Percentiles rank a stretch among this genome's conserved stretches.
These are phyloP conservation scores for Protomyces inundatus DNA, from an alignment of 1,139 yeast genomes.

Conservation along the genomic window DNA sequence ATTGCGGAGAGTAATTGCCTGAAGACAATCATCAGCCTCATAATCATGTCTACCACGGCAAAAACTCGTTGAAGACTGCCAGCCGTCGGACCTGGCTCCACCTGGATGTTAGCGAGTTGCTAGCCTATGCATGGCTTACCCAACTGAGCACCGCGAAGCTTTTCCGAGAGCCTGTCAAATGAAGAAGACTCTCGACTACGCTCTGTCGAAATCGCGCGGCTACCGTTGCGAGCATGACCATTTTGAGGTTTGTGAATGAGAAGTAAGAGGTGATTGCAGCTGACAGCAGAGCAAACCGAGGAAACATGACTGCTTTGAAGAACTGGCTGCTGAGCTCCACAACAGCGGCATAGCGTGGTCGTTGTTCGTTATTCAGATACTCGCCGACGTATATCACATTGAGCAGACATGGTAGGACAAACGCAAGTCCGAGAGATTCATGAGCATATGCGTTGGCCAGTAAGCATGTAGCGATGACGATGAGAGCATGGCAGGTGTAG, in stretches of 20 bases:
- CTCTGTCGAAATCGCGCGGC: not conserved
- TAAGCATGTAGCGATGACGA: not conserved
- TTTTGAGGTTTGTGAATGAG: not conserved
- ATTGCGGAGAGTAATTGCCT: too few relatives aligned
- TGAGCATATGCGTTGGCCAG: not conserved
- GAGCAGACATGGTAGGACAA: not conserved
- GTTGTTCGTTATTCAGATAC: not conserved
- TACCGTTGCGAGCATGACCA: not conserved
- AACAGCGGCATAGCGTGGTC: not conserved
- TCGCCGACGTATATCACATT: slow-evolving; percentile 6
- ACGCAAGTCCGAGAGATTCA: not conserved
- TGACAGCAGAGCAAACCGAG: not conserved
- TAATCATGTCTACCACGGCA: too few relatives aligned
- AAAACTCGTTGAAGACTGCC: too few relatives aligned
- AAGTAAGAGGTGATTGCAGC: slow-evolving; percentile 13
- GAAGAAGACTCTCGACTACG: not conserved
- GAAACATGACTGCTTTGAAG: slow-evolving; percentile 3
- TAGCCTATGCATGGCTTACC: not conserved
- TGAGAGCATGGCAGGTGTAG: not conserved
- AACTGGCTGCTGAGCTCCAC: not conserved
- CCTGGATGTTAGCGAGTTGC: too few relatives aligned
- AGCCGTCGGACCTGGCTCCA: too few relatives aligned
- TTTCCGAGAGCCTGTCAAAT: not conserved
- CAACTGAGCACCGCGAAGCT: not conserved
- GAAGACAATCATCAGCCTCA: too few relatives aligned